Conservation (phyloP, 1,284 basidiomycete species). For the Cryptococcus wingfieldii region DNA sequence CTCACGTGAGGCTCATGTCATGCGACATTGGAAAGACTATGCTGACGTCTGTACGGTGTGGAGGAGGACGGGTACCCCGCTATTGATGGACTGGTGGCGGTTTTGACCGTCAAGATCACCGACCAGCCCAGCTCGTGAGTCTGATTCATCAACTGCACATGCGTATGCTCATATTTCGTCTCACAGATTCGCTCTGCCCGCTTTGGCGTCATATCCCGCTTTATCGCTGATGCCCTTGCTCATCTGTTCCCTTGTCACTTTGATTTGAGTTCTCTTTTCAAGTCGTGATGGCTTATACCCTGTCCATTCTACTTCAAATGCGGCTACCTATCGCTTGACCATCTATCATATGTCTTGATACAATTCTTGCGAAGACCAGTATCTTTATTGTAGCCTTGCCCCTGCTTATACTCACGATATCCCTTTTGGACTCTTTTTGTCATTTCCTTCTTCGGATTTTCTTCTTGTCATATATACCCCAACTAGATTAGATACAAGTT, state of each 20-base stretch:
- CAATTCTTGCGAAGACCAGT: too few species aligned
- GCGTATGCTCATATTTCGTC: background rate
- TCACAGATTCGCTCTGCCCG: background rate
- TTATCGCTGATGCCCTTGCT: background rate
- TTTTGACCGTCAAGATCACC: conserved; percentile 70
- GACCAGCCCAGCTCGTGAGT: conserved; percentile 22
- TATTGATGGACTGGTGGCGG: conserved; percentile 78
- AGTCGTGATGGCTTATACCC: too few species aligned
- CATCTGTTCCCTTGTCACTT: background rate
- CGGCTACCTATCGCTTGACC: too few species aligned
- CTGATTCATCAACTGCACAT: background rate
- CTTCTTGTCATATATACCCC: too few species aligned
- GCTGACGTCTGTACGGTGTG: conserved; percentile 48
- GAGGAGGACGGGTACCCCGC: conserved; percentile 59
- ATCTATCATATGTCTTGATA: too few species aligned
- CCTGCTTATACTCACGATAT: too few species aligned
- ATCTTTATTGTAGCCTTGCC: too few species aligned
- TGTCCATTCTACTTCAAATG: too few species aligned
- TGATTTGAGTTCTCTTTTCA: background rate
- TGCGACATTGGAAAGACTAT: background rate
- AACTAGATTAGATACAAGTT: too few species aligned
- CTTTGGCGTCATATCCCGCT: background rate
- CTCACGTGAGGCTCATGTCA: conserved; percentile 37
- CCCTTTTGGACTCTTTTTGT: too few species aligned
- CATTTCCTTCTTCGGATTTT: too few species aligned